Percentiles rank a stretch among this genome's conserved stretches.
These are phyloP conservation scores for Wolfiporia cocos DNA, from an alignment of 1,284 basidiomycete genomes.

Conservation along the genomic window DNA sequence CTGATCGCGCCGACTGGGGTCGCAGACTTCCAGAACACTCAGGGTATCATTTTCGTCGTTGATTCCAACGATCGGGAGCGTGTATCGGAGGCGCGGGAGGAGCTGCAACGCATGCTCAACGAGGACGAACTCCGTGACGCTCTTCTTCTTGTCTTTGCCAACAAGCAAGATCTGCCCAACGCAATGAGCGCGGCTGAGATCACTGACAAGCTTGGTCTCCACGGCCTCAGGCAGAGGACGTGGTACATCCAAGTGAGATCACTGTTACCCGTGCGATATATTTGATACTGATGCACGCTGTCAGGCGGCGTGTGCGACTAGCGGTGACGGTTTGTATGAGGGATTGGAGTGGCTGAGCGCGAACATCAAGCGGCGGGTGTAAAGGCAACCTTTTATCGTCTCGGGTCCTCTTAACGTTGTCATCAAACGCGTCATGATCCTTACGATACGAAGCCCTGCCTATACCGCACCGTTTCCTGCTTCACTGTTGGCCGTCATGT, in stretches of 20 bases:
- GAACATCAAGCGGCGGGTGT: constrained; percentile 83
- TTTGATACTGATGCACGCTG: constrained; percentile 9
- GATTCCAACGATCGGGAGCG: constrained; percentile 99
- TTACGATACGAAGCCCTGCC: constrained; percentile 26
- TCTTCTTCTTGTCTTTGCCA: constrained; percentile 96
- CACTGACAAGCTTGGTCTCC: constrained; percentile 98
- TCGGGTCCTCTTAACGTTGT: constrained; percentile 28
- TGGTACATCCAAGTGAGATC: constrained; percentile 95
- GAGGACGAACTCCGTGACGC: constrained; percentile 99
- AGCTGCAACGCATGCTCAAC: constrained; percentile 99
- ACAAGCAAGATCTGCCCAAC: constrained; percentile 99
- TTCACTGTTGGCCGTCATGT: constrained; percentile 17
- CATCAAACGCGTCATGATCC: constrained; percentile 37
- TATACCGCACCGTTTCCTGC: constrained; percentile 18
- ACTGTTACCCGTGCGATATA: constrained; percentile 7
- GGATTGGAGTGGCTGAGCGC: constrained; percentile 94
- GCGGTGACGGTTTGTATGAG: constrained; percentile 98
- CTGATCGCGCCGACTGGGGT: constrained; percentile 5
- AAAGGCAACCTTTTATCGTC: constrained; percentile 27
- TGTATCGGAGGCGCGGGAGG: constrained; percentile 98
- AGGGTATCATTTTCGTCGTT: constrained; percentile 99
- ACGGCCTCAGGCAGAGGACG: constrained; percentile 92
- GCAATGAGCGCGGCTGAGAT: constrained; percentile 99
- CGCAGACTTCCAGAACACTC: constrained; percentile 99
- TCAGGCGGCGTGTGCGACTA: constrained; percentile 96